Percentiles rank a stretch among this genome's conserved stretches.
Evolutionary conservation across 805 yeast species (phyloP).

Genomic region (Pichia insulana): DNA sequence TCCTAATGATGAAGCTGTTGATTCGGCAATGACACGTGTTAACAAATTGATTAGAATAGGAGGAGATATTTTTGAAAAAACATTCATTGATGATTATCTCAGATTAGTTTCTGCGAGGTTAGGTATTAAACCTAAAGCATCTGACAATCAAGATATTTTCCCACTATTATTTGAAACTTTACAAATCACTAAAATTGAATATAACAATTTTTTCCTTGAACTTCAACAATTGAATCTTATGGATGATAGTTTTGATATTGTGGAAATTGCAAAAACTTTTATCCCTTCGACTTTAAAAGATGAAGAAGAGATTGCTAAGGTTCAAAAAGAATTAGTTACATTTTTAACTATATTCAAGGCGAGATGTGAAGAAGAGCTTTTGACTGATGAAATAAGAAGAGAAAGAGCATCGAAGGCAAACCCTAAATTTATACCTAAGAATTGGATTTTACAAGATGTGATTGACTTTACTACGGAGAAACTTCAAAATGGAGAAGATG

Average conservation of each 20-base stretch:
- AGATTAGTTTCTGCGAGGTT: conserved; percentile 53
- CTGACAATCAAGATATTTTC: conserved; percentile 38
- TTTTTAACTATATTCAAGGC: conserved; percentile 48
- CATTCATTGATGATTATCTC: conserved; percentile 52
- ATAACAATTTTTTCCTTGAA: conserved; percentile 64
- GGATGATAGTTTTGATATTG: conserved; percentile 24
- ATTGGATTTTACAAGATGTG: conserved; percentile 82
- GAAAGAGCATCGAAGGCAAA: conserved; percentile 41
- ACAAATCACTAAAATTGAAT: conserved; percentile 59
- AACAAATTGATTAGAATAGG: conserved; percentile 53
- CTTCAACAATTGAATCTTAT: conserved; percentile 42
- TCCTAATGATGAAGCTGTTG: conserved; percentile 41
- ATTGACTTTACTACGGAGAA: conserved; percentile 37
- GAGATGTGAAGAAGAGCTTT: conserved; percentile 28
- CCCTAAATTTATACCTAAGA: conserved; percentile 76
- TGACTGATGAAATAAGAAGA: conserved; percentile 32
- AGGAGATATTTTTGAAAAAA: conserved; percentile 55
- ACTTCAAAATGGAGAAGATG: conserved; percentile 38
- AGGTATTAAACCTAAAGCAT: conserved; percentile 45
- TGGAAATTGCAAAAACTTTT: conserved; percentile 17
- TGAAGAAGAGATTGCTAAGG: conserved; percentile 27
- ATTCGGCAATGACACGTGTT: conserved; percentile 49
- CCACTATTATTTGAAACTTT: conserved; percentile 57
- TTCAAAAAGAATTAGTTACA: conserved; percentile 30
- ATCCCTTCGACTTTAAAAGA: conserved; percentile 22